A percentile compares a stretch with the other conserved stretches of the same genome.
Evolutionary conservation across 2,329 filamentous ascomycete species (phyloP).

Genomic region (Fusarium protoensiforme): DNA sequence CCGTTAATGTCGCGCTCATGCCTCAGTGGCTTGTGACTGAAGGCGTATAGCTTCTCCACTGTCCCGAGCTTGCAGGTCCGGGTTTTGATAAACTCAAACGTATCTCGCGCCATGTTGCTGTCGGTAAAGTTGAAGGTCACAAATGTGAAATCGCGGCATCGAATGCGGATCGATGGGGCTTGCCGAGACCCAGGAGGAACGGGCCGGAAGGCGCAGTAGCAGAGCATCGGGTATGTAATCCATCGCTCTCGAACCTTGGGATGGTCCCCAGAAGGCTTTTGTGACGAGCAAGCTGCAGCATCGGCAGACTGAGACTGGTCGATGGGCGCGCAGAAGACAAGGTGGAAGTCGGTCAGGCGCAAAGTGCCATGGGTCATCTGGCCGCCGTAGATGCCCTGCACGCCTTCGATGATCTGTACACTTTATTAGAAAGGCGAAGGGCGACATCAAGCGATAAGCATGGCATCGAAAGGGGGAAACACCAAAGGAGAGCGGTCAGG

Average conservation of each 20-base stretch:
- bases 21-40: constrained; percentile 80
- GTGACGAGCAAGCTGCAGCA: constrained; percentile 18
- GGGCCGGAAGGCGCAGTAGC: constrained; percentile 80
- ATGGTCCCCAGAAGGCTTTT: constrained; percentile 36
- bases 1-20: constrained; percentile 80
- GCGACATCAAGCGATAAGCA: neutral
- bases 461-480: neutral
- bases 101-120: constrained; percentile 80
- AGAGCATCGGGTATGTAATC: constrained; percentile 95
- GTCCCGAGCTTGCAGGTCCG: constrained; percentile 85
- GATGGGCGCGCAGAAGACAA: constrained; percentile 61
- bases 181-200: constrained; percentile 76
- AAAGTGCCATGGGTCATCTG: constrained; percentile 67
- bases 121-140: constrained; percentile 88
- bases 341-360: constrained; percentile 72
- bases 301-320: constrained; percentile 45
- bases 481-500: constrained; percentile 3
- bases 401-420: constrained; percentile 63
- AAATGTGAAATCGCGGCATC: constrained; percentile 93
- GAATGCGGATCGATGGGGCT: constrained; percentile 84
- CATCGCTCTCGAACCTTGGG: constrained; percentile 75
- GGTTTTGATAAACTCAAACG: constrained; percentile 85
- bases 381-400: constrained; percentile 70
- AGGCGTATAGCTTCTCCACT: constrained; percentile 92
- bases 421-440: constrained; percentile 28